Percentiles rank a stretch among this genome's conserved stretches.
phyloP scores from a whole-genome alignment of 139 green algal species.

The Microglena sp. region DNA sequence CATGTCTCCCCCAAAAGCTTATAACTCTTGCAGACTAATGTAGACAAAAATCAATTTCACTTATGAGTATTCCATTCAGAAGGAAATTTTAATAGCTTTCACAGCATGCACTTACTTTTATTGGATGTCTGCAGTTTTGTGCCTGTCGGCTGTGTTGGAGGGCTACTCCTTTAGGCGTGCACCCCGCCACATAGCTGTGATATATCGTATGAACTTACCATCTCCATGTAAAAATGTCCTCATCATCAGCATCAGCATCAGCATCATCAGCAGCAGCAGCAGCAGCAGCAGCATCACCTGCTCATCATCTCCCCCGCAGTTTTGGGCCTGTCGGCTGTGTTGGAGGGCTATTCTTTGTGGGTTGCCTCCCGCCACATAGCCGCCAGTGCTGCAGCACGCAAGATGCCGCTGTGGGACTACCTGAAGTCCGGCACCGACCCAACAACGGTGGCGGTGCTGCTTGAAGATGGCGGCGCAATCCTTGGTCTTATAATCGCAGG shows the following conservation, averaged over 20 bases:
- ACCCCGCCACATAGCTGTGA: slow-evolving; percentile 32
- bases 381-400: slow-evolving; percentile 28
- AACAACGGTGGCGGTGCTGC: slow-evolving; percentile 77
- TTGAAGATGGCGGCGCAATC: slow-evolving; percentile 64
- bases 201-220: too few relatives aligned
- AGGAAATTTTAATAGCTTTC: too few relatives aligned
- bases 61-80: too few relatives aligned
- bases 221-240: too few relatives aligned
- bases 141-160: slow-evolving; percentile 61
- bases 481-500: slow-evolving; percentile 19
- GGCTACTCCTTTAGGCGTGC: slow-evolving; percentile 72
- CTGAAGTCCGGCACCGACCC: slow-evolving; percentile 66
- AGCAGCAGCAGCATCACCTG: too few relatives aligned
- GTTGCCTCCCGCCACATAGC: slow-evolving; percentile 58
- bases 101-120: too few relatives aligned
- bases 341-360: slow-evolving; percentile 71
- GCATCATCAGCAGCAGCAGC: too few relatives aligned
- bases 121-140: slow-evolving; percentile 67
- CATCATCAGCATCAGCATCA: too few relatives aligned
- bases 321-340: slow-evolving; percentile 50
- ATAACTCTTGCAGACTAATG: too few relatives aligned
- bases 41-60: too few relatives aligned
- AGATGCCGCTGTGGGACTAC: slow-evolving; percentile 49
- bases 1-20: too few relatives aligned
- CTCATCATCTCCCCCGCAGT: slow-evolving; percentile 32